Conservation (phyloP, 306 rosid genomes). For the Hippophae rhamnoides region DNA sequence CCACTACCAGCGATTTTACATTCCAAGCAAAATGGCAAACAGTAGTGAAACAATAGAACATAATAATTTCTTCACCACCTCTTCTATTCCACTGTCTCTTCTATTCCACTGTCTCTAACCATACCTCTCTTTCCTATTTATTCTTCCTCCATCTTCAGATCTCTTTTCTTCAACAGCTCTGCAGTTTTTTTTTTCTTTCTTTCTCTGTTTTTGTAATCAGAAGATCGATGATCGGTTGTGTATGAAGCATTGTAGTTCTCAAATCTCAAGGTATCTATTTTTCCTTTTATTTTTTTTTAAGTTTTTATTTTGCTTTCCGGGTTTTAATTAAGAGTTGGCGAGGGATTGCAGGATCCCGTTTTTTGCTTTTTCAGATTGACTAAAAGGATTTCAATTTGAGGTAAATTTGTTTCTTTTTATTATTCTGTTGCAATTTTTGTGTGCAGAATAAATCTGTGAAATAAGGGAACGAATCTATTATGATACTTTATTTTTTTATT, state of each 20-base stretch:
- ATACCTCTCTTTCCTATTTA: slow-evolving; percentile 4
- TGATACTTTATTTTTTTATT: background rate
- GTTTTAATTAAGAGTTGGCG: slow-evolving; percentile 15
- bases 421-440: background rate
- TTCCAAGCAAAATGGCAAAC: background rate
- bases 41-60: background rate
- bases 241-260: slow-evolving; percentile 11
- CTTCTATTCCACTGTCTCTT: slow-evolving; percentile 3
- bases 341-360: slow-evolving; percentile 27
- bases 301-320: slow-evolving; percentile 4
- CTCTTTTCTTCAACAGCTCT: background rate
- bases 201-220: slow-evolving; percentile 7
- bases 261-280: slow-evolving; percentile 13
- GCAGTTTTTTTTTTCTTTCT: slow-evolving; percentile 1
- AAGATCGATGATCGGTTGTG: slow-evolving; percentile 19
- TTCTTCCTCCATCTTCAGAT: slow-evolving; percentile 8
- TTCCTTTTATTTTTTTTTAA: background rate
- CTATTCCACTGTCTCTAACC: slow-evolving; percentile 3
- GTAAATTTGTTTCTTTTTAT: slow-evolving; percentile 12
- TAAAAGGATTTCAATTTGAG: slow-evolving; percentile 9
- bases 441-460: background rate
- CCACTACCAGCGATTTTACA: slow-evolving; percentile 34
- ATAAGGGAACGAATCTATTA: slow-evolving; percentile 9
- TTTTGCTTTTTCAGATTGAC: slow-evolving; percentile 4
- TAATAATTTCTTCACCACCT: slow-evolving; percentile 10